Evolutionary conservation across 140 eudicot genomes (phyloP), one percentile per base, ranked within the genome.

Genomic region (Stevia rebaudiana): DNA sequence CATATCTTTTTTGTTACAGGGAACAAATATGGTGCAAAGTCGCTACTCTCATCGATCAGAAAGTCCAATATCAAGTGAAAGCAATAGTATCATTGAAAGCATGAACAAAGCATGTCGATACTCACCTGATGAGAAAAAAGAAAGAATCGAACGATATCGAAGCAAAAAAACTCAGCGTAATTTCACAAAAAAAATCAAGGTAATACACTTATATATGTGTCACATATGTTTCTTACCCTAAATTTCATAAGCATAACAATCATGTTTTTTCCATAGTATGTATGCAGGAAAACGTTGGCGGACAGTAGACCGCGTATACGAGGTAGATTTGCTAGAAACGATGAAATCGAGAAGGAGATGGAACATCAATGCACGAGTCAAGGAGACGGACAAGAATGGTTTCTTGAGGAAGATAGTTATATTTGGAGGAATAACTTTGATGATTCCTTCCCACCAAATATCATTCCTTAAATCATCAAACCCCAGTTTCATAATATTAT

Each of bases 151-250:
- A 69, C 78, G 86, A 44, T 94, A 94, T 47, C 74, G 97, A 73
- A 85, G 53, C 84, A 94, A 94, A 80, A 82, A 94, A 65, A 81
- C 67, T 63, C 95, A 75, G 15, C 87, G 99, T 46, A 94, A 94
- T 50, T 94, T 88, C 82, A 88, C 84, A 80, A 94, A 92, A 81
- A 94, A 88, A 75, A 88, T 94, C 62, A 90, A 94, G 97, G 99
- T 89, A 7, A 12, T 65, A 60, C 11, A 6, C 19, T 31, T 43
- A 33, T 12, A 46, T 54, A 13, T 15, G 41, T n/a, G 22, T 12
- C 11, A 35, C 39, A 35, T 4, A 0, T 35, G 39, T 6, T 4
- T 35, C 0, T 35, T n/a, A 2, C 41, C 24, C 7, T 4, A 61
- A 15, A 15, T 35, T 71, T 62, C 39, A 16, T 55, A 22, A 9